Percentiles rank a stretch among this genome's conserved stretches.
phyloP scores from a whole-genome alignment of 129 eudicot species.

The Ambrosia trifida region DNA sequence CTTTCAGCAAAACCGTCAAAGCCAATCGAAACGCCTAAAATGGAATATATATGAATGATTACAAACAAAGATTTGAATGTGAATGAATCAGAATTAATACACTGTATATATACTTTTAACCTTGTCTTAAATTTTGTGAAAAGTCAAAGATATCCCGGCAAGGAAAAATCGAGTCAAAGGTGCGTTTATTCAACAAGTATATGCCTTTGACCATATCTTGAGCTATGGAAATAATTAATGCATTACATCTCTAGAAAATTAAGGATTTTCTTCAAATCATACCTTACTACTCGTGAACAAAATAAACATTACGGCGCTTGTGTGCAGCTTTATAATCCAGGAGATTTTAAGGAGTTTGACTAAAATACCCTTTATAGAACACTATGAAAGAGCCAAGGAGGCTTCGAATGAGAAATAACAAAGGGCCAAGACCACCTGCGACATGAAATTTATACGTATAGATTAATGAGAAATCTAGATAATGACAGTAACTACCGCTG shows the following conservation, averaged over 20 bases:
- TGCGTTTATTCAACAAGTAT: neutral
- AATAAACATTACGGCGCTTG: neutral
- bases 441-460: conserved; percentile 3
- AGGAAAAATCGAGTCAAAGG: conserved; percentile 11
- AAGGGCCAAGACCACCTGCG: conserved; percentile 20
- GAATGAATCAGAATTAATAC: conserved; percentile 13
- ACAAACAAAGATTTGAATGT: conserved; percentile 3
- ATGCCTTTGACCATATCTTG: conserved; percentile 22
- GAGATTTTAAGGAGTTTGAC: conserved; percentile 6
- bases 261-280: conserved; percentile 7
- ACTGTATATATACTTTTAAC: conserved; percentile 10
- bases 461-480: conserved; percentile 7
- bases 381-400: conserved; percentile 9
- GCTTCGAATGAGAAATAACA: conserved; percentile 18
- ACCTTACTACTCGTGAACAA: conserved; percentile 4
- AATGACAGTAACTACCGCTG: neutral
- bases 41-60: neutral
- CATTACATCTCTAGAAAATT: neutral
- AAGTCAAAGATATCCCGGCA: neutral
- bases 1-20: neutral
- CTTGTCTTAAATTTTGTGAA: conserved; percentile 9
- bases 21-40: conserved; percentile 4
- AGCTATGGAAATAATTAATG: neutral
- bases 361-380: conserved; percentile 6
- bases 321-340: neutral